phyloP scores from a whole-genome alignment of 176 grass and related monocot genomes.

The Secale cereale region DNA sequence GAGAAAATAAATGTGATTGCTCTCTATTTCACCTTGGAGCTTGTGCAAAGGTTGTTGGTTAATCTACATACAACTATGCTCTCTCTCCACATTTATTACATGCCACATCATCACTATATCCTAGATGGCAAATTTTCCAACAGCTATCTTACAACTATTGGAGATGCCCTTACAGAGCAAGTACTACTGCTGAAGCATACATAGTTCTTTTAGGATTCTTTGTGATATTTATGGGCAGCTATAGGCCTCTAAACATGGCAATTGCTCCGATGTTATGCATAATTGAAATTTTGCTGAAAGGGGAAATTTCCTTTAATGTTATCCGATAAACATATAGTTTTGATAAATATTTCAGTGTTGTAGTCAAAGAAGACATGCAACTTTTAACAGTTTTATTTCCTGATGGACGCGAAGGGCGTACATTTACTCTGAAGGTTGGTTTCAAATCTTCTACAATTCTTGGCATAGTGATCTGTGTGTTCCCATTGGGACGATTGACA shows the following conservation, averaged over 20 bases:
- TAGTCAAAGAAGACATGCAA: constrained; percentile 91
- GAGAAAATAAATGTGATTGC: no score
- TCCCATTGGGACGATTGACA: neutral
- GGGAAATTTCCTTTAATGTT: constrained; percentile 11
- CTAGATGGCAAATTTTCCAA: no score
- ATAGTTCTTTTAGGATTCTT: constrained; percentile 22
- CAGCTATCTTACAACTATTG: no score
- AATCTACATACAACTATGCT: no score
- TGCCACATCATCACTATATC: no score
- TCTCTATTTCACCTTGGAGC: no score
- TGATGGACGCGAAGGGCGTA: constrained; percentile 75
- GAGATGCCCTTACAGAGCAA: no score
- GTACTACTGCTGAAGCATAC: neutral
- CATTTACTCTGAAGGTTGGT: constrained; percentile 86
- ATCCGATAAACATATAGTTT: constrained; percentile 23
- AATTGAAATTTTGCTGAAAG: constrained; percentile 10
- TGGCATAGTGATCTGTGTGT: neutral
- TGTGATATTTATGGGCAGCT: neutral
- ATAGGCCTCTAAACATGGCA: neutral
- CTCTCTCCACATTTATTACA: no score
- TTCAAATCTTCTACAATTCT: constrained; percentile 18
- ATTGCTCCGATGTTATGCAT: constrained; percentile 16
- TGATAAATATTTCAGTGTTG: constrained; percentile 65
- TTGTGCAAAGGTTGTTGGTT: no score
- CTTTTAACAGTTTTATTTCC: constrained; percentile 86